Percentiles rank a stretch among this genome's conserved stretches.
Conservation (phyloP, 176 grass and related monocot genomes). For the Carex littledalei region DNA sequence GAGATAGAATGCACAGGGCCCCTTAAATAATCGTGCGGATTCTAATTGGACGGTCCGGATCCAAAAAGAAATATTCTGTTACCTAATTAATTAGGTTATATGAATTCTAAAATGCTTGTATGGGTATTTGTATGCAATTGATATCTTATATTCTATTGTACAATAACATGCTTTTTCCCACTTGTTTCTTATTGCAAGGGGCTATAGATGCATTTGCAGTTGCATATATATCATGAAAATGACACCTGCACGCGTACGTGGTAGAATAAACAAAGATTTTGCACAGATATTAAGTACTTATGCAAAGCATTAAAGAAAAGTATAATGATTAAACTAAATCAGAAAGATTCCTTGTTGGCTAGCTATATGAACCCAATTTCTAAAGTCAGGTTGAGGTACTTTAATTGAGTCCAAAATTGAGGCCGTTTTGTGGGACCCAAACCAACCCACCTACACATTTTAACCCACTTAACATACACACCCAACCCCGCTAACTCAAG, state of each 20-base stretch:
- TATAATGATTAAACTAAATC: not conserved
- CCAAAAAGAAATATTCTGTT: no score
- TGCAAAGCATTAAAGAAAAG: slow-evolving; percentile 6
- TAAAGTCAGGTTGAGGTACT: slow-evolving; percentile 2
- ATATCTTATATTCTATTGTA: not conserved
- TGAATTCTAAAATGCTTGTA: no score
- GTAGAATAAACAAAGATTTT: slow-evolving; percentile 1
- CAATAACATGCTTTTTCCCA: not conserved
- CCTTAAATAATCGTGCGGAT: no score
- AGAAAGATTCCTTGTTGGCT: not conserved
- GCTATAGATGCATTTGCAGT: not conserved
- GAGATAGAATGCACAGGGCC: no score
- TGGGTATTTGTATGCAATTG: not conserved
- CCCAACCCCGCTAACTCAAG: not conserved
- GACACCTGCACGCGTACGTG: slow-evolving; percentile 13
- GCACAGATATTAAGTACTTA: not conserved
- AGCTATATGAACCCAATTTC: not conserved
- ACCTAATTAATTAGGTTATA: no score
- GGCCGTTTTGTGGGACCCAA: slow-evolving; percentile 21
- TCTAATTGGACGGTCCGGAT: no score
- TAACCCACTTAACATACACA: slow-evolving; percentile 5
- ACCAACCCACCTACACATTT: slow-evolving; percentile 1
- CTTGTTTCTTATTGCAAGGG: not conserved
- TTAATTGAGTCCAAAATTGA: slow-evolving; percentile 12
- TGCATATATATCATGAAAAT: slow-evolving; percentile 11